These are phyloP conservation scores for Ambrosia trifida DNA, from an alignment of 129 eudicot species.

Conservation along the genomic window DNA sequence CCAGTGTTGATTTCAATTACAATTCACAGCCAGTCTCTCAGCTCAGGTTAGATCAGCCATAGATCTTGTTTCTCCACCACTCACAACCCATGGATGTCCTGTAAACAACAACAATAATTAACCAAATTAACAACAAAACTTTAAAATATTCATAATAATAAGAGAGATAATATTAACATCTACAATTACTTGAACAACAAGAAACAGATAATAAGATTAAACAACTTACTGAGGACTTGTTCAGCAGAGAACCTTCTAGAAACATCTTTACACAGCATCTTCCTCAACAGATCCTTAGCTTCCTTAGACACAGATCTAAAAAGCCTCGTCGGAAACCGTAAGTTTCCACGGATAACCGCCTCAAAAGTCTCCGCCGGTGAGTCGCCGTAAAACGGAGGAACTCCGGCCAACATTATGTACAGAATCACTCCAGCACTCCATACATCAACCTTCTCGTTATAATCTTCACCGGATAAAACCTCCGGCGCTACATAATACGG, in stretches of 20 bases:
- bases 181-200: too few species aligned
- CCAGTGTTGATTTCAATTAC: conserved; percentile 32
- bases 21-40: background rate
- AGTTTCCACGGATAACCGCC: conserved; percentile 68
- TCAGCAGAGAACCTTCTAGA: conserved; percentile 83
- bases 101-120: conserved; percentile 5
- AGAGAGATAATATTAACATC: too few species aligned
- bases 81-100: conserved; percentile 83
- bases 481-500: conserved; percentile 97
- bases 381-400: conserved; percentile 82
- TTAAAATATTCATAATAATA: background rate
- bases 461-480: conserved; percentile 67
- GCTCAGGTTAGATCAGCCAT: conserved; percentile 47
- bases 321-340: conserved; percentile 71
- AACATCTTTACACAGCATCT: conserved; percentile 79
- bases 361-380: conserved; percentile 65
- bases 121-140: conserved; percentile 8
- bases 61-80: conserved; percentile 59
- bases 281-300: conserved; percentile 90
- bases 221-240: conserved; percentile 74
- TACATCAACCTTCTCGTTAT: conserved; percentile 83
- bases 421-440: conserved; percentile 93
- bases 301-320: conserved; percentile 66
- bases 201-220: background rate
- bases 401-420: conserved; percentile 82